Evolutionary conservation across 2,329 filamentous ascomycete genomes (phyloP).

Genomic region (Botrytis medusae): DNA sequence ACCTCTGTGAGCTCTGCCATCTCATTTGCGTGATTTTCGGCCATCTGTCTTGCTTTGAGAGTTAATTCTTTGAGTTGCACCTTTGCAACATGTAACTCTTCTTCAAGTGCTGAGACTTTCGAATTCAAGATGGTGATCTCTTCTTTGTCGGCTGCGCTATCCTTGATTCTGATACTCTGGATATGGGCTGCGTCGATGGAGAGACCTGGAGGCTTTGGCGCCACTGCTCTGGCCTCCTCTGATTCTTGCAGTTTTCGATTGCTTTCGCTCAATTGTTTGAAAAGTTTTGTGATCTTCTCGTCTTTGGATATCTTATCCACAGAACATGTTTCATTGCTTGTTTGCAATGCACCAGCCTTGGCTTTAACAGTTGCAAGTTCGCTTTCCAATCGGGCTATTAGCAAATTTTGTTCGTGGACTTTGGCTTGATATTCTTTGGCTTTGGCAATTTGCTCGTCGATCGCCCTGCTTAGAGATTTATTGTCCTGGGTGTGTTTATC

Average conservation of each 20-base stretch:
- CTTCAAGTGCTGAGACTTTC: conserved; percentile 2
- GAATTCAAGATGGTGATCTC: neutral
- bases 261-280: neutral
- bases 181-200: neutral
- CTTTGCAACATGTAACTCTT: neutral
- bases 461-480: neutral
- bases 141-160: neutral
- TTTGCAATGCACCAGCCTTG: neutral
- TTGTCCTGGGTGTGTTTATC: neutral
- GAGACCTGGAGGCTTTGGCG: neutral
- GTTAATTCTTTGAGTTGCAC: neutral
- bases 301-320: neutral
- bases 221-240: neutral
- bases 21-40: neutral
- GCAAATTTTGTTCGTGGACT: neutral
- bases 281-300: neutral
- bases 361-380: neutral
- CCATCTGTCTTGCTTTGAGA: neutral
- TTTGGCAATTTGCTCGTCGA: neutral
- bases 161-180: neutral
- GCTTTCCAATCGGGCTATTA: neutral
- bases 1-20: neutral
- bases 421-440: neutral
- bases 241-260: neutral
- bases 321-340: too few species aligned